A percentile compares a stretch with the other conserved stretches of the same genome.
Evolutionary conservation across 2,329 filamentous ascomycete species (phyloP).

Genomic region (Botryotinia globosa): DNA sequence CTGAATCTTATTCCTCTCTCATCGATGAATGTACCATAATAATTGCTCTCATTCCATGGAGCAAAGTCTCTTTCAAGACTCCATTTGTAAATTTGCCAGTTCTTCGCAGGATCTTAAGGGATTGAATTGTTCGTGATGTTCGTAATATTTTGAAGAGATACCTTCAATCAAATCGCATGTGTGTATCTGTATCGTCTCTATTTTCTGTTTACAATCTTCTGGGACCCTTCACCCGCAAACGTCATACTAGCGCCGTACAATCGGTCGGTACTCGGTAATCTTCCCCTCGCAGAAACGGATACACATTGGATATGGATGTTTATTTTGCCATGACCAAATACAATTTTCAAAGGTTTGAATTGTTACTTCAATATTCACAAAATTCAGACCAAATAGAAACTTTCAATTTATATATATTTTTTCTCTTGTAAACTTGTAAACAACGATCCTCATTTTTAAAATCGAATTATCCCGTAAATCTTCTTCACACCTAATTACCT

Average conservation of each 20-base stretch:
- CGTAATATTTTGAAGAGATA: neutral
- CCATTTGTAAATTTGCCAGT: neutral
- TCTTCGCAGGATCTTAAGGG: neutral
- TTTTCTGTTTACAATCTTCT: neutral
- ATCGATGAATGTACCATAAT: neutral
- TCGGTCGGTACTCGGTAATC: conserved; percentile 6
- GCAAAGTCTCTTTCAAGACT: neutral
- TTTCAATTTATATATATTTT: neutral
- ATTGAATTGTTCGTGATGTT: neutral
- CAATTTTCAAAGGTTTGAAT: neutral
- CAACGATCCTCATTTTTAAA: neutral
- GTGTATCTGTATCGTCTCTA: neutral
- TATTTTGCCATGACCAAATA: neutral
- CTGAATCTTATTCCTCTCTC: neutral
- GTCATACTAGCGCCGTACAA: conserved; percentile 16
- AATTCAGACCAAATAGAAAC: neutral
- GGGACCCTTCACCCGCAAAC: conserved; percentile 3
- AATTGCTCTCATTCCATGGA: neutral
- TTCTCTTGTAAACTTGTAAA: neutral
- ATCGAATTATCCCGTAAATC: neutral
- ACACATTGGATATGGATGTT: neutral
- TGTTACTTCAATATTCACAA: neutral
- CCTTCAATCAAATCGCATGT: neutral
- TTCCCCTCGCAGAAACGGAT: neutral
- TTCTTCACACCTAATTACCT: neutral